These are phyloP conservation scores for Geoglossum cookeanum DNA, from an alignment of 2,329 filamentous ascomycete genomes.

Conservation along the genomic window DNA sequence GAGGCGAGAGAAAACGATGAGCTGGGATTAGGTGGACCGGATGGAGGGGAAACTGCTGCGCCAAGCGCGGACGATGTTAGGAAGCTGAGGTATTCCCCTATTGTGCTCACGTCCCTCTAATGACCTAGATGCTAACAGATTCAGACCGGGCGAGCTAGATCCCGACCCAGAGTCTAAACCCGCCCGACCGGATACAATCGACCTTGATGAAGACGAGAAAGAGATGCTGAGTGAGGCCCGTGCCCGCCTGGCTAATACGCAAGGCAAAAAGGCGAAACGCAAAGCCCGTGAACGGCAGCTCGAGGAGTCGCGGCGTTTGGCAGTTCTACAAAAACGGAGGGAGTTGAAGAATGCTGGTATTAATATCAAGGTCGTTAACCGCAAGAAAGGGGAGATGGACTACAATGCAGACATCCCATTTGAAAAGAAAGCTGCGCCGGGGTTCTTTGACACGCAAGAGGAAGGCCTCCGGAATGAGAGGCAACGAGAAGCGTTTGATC, in stretches of 20 bases:
- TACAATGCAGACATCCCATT: conserved; percentile 99
- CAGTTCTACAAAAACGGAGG: conserved; percentile 80
- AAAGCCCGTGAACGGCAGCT: conserved; percentile 92
- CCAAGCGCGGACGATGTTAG: conserved; percentile 87
- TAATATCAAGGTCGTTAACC: conserved; percentile 84
- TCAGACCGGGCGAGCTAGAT: conserved; percentile 74
- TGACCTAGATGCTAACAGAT: background rate
- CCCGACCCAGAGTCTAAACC: conserved; percentile 96
- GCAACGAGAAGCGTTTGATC: conserved; percentile 72
- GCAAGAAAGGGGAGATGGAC: conserved; percentile 95
- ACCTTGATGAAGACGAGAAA: conserved; percentile 97
- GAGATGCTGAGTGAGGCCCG: conserved; percentile 98
- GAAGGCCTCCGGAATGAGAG: conserved; percentile 66
- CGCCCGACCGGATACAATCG: conserved; percentile 86
- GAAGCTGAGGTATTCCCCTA: conserved; percentile 38
- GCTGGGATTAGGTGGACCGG: conserved; percentile 65
- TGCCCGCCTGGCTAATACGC: conserved; percentile 88
- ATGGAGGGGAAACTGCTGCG: conserved; percentile 69
- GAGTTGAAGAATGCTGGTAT: conserved; percentile 96
- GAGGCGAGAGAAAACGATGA: conserved; percentile 71
- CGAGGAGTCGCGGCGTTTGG: conserved; percentile 80
- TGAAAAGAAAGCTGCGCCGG: conserved; percentile 71
- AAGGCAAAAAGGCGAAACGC: conserved; percentile 96
- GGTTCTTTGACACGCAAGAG: conserved; percentile 85
- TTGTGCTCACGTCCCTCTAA: background rate